Conservation (phyloP, 495 filamentous ascomycete species). For the Xylaria bambusicola region DNA sequence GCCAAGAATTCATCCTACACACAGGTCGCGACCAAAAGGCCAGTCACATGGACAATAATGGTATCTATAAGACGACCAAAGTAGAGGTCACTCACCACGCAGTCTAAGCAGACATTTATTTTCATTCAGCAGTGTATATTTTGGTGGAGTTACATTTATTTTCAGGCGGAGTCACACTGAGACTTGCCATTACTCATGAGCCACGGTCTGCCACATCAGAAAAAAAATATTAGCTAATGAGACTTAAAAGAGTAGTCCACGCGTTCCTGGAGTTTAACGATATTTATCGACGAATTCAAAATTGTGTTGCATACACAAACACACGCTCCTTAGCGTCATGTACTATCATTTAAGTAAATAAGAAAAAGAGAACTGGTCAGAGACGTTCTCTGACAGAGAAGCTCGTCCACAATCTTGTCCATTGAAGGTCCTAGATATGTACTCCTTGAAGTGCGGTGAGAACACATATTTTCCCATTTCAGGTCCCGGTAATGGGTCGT, state of each 20-base stretch:
- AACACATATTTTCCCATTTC: no score
- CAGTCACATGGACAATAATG: not conserved
- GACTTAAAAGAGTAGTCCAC: not conserved
- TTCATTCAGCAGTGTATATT: not conserved
- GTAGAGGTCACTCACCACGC: constrained; percentile 11
- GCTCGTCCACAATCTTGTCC: no score
- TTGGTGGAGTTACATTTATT: not conserved
- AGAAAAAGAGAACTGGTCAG: no score
- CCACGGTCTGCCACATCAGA: not conserved
- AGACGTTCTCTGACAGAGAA: no score
- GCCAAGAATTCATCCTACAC: constrained; percentile 6
- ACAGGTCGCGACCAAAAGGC: not conserved
- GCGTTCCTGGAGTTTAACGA: not conserved
- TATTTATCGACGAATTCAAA: no score
- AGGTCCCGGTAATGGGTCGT: no score
- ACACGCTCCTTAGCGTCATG: no score
- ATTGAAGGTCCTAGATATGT: no score
- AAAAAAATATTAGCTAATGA: constrained; percentile 2
- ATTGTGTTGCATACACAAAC: no score
- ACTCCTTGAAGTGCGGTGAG: no score
- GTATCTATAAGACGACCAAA: constrained; percentile 13
- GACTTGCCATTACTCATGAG: not conserved
- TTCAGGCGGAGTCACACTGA: not conserved
- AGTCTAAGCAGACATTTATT: not conserved
- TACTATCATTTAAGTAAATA: no score